Evolutionary conservation across 305 asterid genomes (phyloP).

Genomic region (Fraxinus baroniana): DNA sequence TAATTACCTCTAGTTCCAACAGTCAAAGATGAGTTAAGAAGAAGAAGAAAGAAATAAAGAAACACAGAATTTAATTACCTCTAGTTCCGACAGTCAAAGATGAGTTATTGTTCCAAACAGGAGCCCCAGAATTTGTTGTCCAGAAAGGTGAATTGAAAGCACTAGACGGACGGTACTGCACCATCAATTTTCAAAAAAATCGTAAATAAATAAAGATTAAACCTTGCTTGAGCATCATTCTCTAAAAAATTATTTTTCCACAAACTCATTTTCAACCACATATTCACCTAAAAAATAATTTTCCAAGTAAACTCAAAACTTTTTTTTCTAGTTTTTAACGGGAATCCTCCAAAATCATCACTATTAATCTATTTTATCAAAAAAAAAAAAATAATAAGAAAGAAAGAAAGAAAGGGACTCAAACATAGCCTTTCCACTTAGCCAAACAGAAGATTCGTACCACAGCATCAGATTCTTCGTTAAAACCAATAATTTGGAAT

Average conservation of each 20-base stretch:
- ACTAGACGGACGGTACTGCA: slow-evolving; percentile 70
- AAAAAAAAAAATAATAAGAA: too few relatives aligned
- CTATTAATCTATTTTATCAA: neutral
- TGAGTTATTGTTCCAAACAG: slow-evolving; percentile 62
- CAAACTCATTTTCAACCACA: neutral
- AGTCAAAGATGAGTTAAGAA: too few relatives aligned
- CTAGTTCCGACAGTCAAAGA: slow-evolving; percentile 56
- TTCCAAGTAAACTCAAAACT: neutral
- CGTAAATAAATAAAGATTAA: neutral
- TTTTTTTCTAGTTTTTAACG: too few relatives aligned
- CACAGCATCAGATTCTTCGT: neutral
- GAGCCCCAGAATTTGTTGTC: slow-evolving; percentile 73
- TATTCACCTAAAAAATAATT: neutral
- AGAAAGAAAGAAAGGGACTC: neutral
- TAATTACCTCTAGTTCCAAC: too few relatives aligned
- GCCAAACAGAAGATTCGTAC: neutral
- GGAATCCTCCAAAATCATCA: neutral
- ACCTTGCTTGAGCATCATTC: neutral
- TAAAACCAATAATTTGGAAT: neutral
- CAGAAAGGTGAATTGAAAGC: slow-evolving; percentile 61
- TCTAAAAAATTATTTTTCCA: neutral
- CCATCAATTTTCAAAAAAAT: slow-evolving; percentile 9
- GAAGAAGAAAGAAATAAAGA: too few relatives aligned
- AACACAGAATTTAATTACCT: slow-evolving; percentile 30
- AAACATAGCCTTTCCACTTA: neutral